These are phyloP conservation scores for Stagonosporopsis vannaccii DNA, from an alignment of 2,329 filamentous ascomycete species.

Conservation along the genomic window DNA sequence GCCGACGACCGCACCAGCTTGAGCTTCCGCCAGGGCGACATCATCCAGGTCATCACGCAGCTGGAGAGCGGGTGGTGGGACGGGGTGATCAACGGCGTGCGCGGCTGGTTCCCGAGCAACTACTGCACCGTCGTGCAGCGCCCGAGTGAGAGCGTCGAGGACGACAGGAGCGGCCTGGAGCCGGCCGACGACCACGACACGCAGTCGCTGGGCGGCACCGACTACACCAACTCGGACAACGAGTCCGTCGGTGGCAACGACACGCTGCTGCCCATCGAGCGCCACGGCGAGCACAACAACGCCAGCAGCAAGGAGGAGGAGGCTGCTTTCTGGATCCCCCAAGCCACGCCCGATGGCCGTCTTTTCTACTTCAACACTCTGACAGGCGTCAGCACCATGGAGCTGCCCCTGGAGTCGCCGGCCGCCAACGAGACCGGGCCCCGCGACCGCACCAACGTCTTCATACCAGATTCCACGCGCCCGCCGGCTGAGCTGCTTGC, in stretches of 20 bases:
- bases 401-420: conserved; percentile 91
- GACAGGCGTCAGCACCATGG: conserved; percentile 93
- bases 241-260: conserved; percentile 52
- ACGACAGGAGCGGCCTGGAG: conserved; percentile 65
- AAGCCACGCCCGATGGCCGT: conserved; percentile 90
- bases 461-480: conserved; percentile 86
- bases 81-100: conserved; percentile 93
- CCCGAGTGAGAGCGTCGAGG: conserved; percentile 74
- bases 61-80: conserved; percentile 99
- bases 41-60: conserved; percentile 98
- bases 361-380: conserved; percentile 99
- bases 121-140: conserved; percentile 89
- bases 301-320: conserved; percentile 73
- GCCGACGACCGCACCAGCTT: conserved; percentile 96
- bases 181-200: conserved; percentile 49
- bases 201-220: conserved; percentile 54
- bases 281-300: conserved; percentile 54
- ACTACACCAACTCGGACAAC: conserved; percentile 55
- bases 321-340: conserved; percentile 97
- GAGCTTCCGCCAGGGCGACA: conserved; percentile 95
- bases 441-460: conserved; percentile 85
- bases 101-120: conserved; percentile 99
- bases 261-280: conserved; percentile 70
- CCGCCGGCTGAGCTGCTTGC: conserved; percentile 92
- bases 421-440: conserved; percentile 84